Evolutionary conservation across 768 basidiomycete species (phyloP).

Genomic region (Peribolospora kevripleyi): DNA sequence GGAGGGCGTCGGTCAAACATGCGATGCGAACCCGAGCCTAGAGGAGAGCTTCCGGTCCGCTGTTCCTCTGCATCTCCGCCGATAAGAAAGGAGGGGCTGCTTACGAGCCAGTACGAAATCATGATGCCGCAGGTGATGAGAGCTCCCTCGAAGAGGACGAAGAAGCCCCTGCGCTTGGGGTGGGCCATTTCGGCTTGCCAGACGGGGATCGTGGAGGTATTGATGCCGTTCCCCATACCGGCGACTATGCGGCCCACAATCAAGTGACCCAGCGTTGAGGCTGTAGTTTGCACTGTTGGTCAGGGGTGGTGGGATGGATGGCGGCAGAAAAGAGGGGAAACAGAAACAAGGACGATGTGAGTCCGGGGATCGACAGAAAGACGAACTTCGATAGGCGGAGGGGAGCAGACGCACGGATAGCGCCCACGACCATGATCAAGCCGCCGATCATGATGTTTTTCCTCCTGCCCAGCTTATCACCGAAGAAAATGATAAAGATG

Average conservation of each 20-base stretch:
- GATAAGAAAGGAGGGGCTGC: too few relatives aligned
- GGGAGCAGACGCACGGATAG: background rate
- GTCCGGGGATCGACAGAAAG: too few relatives aligned
- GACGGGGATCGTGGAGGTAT: conserved; percentile 37
- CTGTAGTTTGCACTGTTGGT: conserved; percentile 25
- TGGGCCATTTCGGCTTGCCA: conserved; percentile 46
- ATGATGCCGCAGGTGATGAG: conserved; percentile 41
- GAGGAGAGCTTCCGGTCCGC: too few relatives aligned
- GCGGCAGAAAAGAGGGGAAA: conserved; percentile 32
- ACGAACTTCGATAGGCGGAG: too few relatives aligned
- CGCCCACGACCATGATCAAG: conserved; percentile 6
- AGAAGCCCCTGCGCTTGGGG: conserved; percentile 32
- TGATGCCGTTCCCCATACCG: conserved; percentile 33
- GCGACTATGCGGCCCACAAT: conserved; percentile 37
- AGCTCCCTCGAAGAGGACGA: conserved; percentile 34
- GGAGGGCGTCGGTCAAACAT: too few relatives aligned
- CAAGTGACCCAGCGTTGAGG: conserved; percentile 28
- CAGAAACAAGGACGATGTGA: too few relatives aligned
- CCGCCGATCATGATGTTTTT: conserved; percentile 12
- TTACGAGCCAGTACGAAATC: conserved; percentile 38
- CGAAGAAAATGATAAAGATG: conserved; percentile 11
- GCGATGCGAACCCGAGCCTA: too few relatives aligned
- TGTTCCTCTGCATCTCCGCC: too few relatives aligned
- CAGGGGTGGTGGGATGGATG: conserved; percentile 10
- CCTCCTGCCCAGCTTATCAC: conserved; percentile 12